Evolutionary conservation across 345 rosid species (phyloP).

Genomic region (Nephelium lappaceum): DNA sequence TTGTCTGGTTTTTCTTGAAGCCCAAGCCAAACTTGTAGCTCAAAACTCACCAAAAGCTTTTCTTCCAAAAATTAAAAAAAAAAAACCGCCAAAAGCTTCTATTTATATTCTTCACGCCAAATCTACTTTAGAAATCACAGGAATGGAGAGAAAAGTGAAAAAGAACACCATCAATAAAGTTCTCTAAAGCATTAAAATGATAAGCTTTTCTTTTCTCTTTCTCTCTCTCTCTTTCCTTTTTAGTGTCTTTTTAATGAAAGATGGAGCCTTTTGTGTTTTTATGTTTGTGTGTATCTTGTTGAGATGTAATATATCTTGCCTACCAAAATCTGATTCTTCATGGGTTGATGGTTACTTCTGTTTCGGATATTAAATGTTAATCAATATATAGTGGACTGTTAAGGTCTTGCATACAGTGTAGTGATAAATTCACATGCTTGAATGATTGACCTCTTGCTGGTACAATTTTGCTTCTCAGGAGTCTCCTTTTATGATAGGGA

Average conservation of each 20-base stretch:
- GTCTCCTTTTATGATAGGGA: slow-evolving; percentile 29
- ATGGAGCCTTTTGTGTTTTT: no score
- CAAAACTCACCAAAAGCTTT: not conserved
- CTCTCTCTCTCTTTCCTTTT: no score
- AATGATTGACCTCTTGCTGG: not conserved
- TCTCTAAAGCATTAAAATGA: not conserved
- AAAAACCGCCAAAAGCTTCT: not conserved
- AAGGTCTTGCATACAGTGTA: no score
- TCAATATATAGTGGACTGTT: no score
- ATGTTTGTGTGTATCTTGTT: no score
- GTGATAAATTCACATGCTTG: not conserved
- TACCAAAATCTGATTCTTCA: no score
- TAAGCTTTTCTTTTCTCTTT: not conserved
- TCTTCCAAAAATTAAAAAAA: no score
- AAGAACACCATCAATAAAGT: not conserved
- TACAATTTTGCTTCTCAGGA: not conserved
- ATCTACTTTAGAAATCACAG: not conserved
- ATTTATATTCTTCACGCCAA: not conserved
- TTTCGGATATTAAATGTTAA: no score
- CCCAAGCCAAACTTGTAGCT: not conserved
- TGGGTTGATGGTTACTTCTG: no score
- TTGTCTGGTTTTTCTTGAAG: not conserved
- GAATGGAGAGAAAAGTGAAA: not conserved
- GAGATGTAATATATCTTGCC: no score
- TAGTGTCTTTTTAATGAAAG: no score